These are phyloP conservation scores for Mucor ambiguus DNA, from an alignment of 371 early-diverging fungal genomes.

Conservation along the genomic window DNA sequence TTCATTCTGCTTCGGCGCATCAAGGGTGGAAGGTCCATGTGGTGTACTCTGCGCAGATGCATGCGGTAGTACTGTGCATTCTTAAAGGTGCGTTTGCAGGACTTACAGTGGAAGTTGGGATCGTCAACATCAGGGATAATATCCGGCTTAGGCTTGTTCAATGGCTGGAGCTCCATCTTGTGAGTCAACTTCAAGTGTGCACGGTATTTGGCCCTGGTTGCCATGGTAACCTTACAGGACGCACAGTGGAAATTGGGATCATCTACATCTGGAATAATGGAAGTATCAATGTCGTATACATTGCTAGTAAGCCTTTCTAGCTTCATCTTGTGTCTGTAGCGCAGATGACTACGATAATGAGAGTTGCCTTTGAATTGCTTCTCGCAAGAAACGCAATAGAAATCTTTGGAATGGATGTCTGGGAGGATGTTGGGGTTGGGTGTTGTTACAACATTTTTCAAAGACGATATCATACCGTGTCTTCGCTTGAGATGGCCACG, in stretches of 20 bases:
- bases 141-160: background rate
- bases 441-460: background rate
- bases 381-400: background rate
- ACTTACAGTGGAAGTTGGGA: background rate
- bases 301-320: background rate
- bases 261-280: conserved; percentile 2
- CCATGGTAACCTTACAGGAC: background rate
- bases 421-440: background rate
- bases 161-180: background rate
- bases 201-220: background rate
- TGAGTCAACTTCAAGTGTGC: background rate
- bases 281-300: background rate
- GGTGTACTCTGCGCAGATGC: background rate
- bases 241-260: background rate
- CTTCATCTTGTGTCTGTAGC: background rate
- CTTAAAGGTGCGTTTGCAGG: background rate
- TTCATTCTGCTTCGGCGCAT: background rate
- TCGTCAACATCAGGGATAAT: background rate
- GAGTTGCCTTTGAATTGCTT: background rate
- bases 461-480: background rate
- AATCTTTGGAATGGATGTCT: background rate
- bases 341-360: background rate
- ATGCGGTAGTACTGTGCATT: background rate
- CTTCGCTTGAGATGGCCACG: background rate
- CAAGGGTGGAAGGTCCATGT: background rate